phyloP scores from a whole-genome alignment of 495 filamentous ascomycete species.

The Cudoniella acicularis region DNA sequence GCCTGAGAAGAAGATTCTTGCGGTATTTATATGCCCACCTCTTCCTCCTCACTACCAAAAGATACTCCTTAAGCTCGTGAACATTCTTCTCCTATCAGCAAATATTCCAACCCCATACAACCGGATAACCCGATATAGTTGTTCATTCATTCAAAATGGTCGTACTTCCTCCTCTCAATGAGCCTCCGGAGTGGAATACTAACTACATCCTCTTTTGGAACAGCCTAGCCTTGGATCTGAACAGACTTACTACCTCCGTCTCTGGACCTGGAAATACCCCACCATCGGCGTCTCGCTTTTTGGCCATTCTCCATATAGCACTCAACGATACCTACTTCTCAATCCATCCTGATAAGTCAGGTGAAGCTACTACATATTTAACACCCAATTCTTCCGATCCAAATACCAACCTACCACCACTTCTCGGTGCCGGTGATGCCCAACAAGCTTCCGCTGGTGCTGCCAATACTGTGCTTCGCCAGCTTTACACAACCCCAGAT shows the following conservation, averaged over 20 bases:
- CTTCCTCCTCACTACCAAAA: too few relatives aligned
- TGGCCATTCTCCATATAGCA: constrained; percentile 32
- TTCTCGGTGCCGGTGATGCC: constrained; percentile 23
- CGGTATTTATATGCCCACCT: too few relatives aligned
- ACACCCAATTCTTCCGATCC: neutral
- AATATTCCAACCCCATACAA: too few relatives aligned
- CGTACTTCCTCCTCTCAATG: constrained; percentile 20
- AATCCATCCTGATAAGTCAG: constrained; percentile 20
- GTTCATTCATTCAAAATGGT: constrained; percentile 12
- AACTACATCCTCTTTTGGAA: constrained; percentile 36
- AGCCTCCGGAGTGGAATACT: constrained; percentile 23
- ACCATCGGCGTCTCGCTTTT: constrained; percentile 19
- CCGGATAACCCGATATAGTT: too few relatives aligned
- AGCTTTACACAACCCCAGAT: constrained; percentile 25
- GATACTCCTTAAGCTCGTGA: too few relatives aligned
- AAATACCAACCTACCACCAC: constrained; percentile 7
- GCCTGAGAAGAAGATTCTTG: too few relatives aligned
- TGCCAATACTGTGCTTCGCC: constrained; percentile 26
- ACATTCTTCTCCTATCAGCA: too few relatives aligned
- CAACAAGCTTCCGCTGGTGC: constrained; percentile 30
- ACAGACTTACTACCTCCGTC: constrained; percentile 24
- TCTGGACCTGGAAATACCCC: constrained; percentile 24
- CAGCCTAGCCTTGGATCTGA: constrained; percentile 27
- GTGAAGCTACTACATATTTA: constrained; percentile 21
- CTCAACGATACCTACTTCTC: constrained; percentile 34